phyloP scores from a whole-genome alignment of 768 basidiomycete species.

The Calocybe cyanea region DNA sequence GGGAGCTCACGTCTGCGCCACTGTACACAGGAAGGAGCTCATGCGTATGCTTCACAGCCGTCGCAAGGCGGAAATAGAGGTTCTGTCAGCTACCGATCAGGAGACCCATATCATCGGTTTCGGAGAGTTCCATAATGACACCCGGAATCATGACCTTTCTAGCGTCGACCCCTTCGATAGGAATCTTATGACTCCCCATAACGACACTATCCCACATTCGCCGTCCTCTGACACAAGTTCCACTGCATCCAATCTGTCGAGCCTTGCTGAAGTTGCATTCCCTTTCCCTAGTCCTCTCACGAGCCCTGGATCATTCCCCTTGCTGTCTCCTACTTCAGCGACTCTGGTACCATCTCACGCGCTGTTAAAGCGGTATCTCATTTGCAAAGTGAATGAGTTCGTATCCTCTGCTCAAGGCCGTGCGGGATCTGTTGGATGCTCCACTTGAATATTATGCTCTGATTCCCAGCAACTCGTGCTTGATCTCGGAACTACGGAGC shows the following conservation, averaged over 20 bases:
- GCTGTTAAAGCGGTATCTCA: constrained; percentile 22
- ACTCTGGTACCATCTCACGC: constrained; percentile 14
- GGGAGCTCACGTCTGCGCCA: constrained; percentile 7
- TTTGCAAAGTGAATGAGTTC: constrained; percentile 20
- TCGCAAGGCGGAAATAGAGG: constrained; percentile 93
- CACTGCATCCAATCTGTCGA: neutral
- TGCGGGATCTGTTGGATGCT: constrained; percentile 5
- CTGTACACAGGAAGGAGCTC: constrained; percentile 65
- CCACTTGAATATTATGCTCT: constrained; percentile 4
- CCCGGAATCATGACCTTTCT: too few species aligned
- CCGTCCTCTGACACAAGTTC: neutral
- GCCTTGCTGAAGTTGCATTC: neutral
- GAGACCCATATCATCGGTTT: neutral
- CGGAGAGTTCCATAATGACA: too few species aligned
- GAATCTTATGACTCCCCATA: neutral
- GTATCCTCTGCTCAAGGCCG: constrained; percentile 11
- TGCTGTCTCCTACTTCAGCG: neutral
- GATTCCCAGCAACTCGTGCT: constrained; percentile 1
- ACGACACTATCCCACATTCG: neutral
- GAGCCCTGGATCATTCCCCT: constrained; percentile 3
- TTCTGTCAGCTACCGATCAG: constrained; percentile 34
- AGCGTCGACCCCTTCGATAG: neutral
- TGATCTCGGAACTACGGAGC: constrained; percentile 5
- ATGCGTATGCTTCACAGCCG: constrained; percentile 72
- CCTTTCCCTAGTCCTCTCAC: constrained; percentile 8